Base-by-base conservation (phyloP, 176 grass and related monocot species). In the Carex kokanica region DNA sequence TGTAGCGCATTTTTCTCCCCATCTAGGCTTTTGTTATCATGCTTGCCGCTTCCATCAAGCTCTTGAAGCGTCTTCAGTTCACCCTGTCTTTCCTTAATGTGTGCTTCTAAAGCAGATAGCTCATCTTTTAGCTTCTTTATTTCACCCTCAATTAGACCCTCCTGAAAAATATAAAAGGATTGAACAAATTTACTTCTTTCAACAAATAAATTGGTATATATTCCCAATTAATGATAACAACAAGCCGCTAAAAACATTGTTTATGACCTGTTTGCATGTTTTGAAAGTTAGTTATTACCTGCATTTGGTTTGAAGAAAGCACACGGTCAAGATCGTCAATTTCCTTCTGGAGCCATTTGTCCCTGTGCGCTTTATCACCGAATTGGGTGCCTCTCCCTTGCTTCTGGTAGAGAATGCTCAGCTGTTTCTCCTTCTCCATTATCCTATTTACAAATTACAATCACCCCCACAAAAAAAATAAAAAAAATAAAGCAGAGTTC, bases 341-440 rank as follows among this genome's bases (percentile, higher is more conserved):
- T 90, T 98, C 95, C 71, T 92, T 95, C 87, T 88, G 90, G 81
- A 98, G 91, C 95, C 92, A 98, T 25, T 90, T 93, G 87, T 98
- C 95, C 34, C 95, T 90, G 65, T 89, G 90, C 58, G 89, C 91
- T 93, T 98, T 94, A 63, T 88, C 92, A 16, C 87, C 89, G 65
- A 98, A 98, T 60, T 98, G 95, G 60, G 95, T 98, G 55, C 92
- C 92, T 81, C 95, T 90, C 11, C 95, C 95, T 85, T 94, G 95
- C 88, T 98, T 98, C 89, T 98, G 95, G 74, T 98, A 98, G 75
- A 98, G 84, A 87, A 98, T 98, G 62, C 95, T 98, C 67, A 98
- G 63, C 80, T 94, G 89, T 87, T 98, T 98, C 84, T 98, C 95
- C 60, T 89, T 89, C 63, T 98, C 92, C 92, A 95, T 98, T 90